Percentiles rank a stretch among this genome's conserved stretches.
Evolutionary conservation across 768 basidiomycete species (phyloP).

Genomic region (Amanita thiersii): DNA sequence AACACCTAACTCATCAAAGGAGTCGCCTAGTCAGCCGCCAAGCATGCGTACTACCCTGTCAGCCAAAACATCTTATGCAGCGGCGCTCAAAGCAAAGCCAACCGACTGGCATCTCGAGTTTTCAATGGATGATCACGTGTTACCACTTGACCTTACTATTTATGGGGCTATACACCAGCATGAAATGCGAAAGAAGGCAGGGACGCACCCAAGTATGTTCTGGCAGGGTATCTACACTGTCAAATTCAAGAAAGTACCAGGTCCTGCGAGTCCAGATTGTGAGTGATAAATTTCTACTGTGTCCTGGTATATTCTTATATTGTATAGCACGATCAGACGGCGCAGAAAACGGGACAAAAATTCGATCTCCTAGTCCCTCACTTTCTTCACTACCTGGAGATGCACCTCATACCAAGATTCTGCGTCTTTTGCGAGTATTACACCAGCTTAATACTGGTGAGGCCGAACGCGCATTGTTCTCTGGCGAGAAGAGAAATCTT

Average conservation of each 20-base stretch:
- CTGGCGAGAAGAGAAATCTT: constrained; percentile 48
- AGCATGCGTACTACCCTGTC: constrained; percentile 21
- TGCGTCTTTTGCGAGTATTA: constrained; percentile 82
- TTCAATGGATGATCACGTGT: constrained; percentile 78
- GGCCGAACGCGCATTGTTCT: constrained; percentile 46
- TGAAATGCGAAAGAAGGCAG: constrained; percentile 69
- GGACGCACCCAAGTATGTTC: constrained; percentile 60
- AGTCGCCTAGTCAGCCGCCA: constrained; percentile 23
- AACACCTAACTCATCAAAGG: constrained; percentile 64
- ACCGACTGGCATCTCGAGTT: constrained; percentile 97
- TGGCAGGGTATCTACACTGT: constrained; percentile 91
- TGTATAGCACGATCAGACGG: constrained; percentile 29
- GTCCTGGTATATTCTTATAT: neutral
- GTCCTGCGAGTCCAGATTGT: constrained; percentile 65
- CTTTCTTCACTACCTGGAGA: constrained; percentile 80
- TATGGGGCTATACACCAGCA: constrained; percentile 96
- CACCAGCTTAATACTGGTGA: constrained; percentile 77
- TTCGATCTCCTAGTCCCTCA: constrained; percentile 54
- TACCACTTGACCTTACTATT: constrained; percentile 85
- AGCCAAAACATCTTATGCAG: constrained; percentile 74
- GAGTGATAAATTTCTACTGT: constrained; percentile 16
- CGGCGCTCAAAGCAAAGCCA: constrained; percentile 88
- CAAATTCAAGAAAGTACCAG: constrained; percentile 87
- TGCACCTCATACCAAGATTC: constrained; percentile 81
- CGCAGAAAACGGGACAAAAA: constrained; percentile 36